These are phyloP conservation scores for Collariella sp. DNA, from an alignment of 495 filamentous ascomycete species.

Conservation along the genomic window DNA sequence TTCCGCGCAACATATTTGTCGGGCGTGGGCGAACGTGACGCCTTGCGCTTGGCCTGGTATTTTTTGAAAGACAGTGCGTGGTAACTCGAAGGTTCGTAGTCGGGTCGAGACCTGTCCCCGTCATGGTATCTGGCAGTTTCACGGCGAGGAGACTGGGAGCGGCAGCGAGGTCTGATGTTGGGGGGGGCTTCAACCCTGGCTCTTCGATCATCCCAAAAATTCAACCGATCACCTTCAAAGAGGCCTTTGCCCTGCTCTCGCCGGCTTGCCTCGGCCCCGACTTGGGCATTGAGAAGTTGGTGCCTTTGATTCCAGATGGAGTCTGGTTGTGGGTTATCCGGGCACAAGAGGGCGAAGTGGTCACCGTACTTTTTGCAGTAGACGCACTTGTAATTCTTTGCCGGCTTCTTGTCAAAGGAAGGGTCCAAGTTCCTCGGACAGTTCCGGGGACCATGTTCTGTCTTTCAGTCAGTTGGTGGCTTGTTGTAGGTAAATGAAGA, in stretches of 20 bases:
- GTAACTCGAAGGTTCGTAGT: background rate
- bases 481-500: background rate
- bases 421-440: conserved; percentile 40
- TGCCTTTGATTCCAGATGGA: conserved; percentile 23
- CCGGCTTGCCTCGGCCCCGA: background rate
- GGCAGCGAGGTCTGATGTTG: too few species aligned
- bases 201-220: background rate
- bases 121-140: too few species aligned
- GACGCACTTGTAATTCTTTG: conserved; percentile 26
- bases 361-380: conserved; percentile 24
- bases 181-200: background rate
- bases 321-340: conserved; percentile 17
- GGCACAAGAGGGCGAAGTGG: conserved; percentile 26
- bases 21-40: background rate
- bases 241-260: too few species aligned
- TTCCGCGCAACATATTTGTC: background rate
- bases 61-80: background rate
- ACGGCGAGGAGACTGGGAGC: background rate
- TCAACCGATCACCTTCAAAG: background rate
- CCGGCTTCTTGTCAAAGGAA: conserved; percentile 23
- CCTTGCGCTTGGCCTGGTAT: background rate
- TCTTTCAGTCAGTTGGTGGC: background rate
- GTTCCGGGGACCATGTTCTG: conserved; percentile 33
- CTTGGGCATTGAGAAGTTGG: background rate
- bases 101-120: background rate